A percentile compares a stretch with the other conserved stretches of the same genome.
Conservation (phyloP, 2,329 filamentous ascomycete species). For the Hirsutella minnesotensis region DNA sequence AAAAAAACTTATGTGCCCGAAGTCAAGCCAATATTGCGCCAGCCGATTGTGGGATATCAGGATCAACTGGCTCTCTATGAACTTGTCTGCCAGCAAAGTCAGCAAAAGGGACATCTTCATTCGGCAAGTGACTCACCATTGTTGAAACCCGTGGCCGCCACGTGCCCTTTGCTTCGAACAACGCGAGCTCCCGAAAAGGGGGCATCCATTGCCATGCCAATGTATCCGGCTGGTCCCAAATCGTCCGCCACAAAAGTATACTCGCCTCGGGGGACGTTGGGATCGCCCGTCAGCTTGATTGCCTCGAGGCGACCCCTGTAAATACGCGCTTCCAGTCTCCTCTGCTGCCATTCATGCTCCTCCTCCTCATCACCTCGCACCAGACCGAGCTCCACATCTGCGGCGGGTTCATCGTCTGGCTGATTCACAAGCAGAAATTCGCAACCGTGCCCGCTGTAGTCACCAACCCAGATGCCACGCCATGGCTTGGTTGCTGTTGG, state of each 20-base stretch:
- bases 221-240: constrained; percentile 53
- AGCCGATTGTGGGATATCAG: constrained; percentile 65
- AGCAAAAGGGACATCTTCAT: no score
- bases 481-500: constrained; percentile 72
- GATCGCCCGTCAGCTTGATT: constrained; percentile 85
- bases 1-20: constrained; percentile 49
- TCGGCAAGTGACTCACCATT: constrained; percentile 60
- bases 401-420: constrained; percentile 33
- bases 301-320: constrained; percentile 64
- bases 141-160: constrained; percentile 60
- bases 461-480: constrained; percentile 84
- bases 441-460: constrained; percentile 78
- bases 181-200: constrained; percentile 64
- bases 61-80: constrained; percentile 64
- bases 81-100: constrained; percentile 44
- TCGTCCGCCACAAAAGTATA: constrained; percentile 72
- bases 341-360: constrained; percentile 30
- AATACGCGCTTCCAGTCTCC: constrained; percentile 33
- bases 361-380: constrained; percentile 28
- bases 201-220: constrained; percentile 51
- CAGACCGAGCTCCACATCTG: constrained; percentile 28
- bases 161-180: constrained; percentile 64
- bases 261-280: constrained; percentile 79
- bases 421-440: constrained; percentile 82
- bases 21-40: constrained; percentile 69